Evolutionary conservation across 2,329 filamentous ascomycete genomes (phyloP), one percentile per base, ranked within the genome.

Genomic region (Colletotrichum abscissum): DNA sequence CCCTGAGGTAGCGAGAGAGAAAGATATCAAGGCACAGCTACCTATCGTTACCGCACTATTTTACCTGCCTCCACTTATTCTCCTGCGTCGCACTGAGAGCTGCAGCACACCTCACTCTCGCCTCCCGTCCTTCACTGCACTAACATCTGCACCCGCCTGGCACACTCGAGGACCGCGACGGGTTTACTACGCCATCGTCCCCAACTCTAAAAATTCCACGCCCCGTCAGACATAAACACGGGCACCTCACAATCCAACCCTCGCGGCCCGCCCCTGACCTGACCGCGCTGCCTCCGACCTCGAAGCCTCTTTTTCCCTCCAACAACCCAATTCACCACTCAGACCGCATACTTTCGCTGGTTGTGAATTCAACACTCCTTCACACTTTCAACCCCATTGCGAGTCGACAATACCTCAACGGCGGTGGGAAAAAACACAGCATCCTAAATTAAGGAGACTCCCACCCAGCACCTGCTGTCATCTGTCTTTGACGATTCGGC

Each of bases 161-260:
- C 56, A 71, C 62, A 71, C 62, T 71, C 67, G 58, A 67, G 67
- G 60, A 71, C 60, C 49, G 62, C 67, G 71, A 66, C 71, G 52
- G 69, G 52, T 33, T 73, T 56, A 62, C 72, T 72, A 72, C 72
- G 62, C 72, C 68, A 74, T 74, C 68, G 69, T 72, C 63, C 56
- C 72, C 72, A 74, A 74, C 72, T 74, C 69, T 74, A 72, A 74
- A 74, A 74, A 74, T 73, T 72, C 58, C 72, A 74, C 69, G 54
- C 58, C 49, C 72, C 63, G 57, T 72, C 63, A 72, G 58, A 73
- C 72, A 74, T 63, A 74, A 74, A 74, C 72, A 73, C 62, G 19
- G 42, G 16, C 42, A 49, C 42, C 19, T 49, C 42, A 56, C 57
- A 60, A 72, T 68, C 26, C 72, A 67, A 72, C 68, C 72, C 68